phyloP scores from a whole-genome alignment of 805 yeast genomes.

The Suhomyces emberorum region DNA sequence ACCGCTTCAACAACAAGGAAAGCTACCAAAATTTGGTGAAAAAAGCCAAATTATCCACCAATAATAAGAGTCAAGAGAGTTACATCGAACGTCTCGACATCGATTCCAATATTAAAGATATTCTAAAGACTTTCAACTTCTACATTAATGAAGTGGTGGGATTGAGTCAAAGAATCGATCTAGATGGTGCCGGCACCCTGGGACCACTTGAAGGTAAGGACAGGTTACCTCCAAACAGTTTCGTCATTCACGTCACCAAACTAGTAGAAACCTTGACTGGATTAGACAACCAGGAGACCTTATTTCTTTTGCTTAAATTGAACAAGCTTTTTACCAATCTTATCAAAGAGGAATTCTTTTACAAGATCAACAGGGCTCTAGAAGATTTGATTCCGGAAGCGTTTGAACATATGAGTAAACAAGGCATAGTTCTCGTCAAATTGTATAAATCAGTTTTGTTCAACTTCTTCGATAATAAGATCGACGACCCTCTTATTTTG shows the following conservation, averaged over 20 bases:
- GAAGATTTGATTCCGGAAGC: constrained; percentile 29
- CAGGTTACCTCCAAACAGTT: constrained; percentile 17
- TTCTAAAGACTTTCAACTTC: constrained; percentile 29
- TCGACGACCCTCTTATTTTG: constrained; percentile 2
- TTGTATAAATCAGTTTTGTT: constrained; percentile 18
- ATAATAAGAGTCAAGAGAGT: constrained; percentile 10
- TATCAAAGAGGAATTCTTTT: constrained; percentile 33
- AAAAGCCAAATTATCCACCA: constrained; percentile 13
- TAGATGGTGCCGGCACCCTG: constrained; percentile 9
- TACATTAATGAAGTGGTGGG: constrained; percentile 17
- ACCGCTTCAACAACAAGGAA: constrained; percentile 26
- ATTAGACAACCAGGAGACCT: constrained; percentile 23
- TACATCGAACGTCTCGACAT: constrained; percentile 16
- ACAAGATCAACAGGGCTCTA: constrained; percentile 33
- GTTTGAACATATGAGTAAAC: constrained; percentile 32
- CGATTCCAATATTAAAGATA: constrained; percentile 19
- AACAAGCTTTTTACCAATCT: constrained; percentile 23
- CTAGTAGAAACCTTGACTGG: constrained; percentile 17
- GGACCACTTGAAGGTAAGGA: constrained; percentile 3
- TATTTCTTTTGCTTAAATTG: constrained; percentile 34
- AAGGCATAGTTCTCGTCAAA: constrained; percentile 30
- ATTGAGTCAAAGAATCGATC: constrained; percentile 10
- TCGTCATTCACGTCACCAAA: constrained; percentile 20
- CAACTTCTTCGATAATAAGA: constrained; percentile 16
- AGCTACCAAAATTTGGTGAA: constrained; percentile 27